A percentile compares a stretch with the other conserved stretches of the same genome.
Conservation (phyloP, 192 early-diverging fungal genomes). For the Coemansia sp. region DNA sequence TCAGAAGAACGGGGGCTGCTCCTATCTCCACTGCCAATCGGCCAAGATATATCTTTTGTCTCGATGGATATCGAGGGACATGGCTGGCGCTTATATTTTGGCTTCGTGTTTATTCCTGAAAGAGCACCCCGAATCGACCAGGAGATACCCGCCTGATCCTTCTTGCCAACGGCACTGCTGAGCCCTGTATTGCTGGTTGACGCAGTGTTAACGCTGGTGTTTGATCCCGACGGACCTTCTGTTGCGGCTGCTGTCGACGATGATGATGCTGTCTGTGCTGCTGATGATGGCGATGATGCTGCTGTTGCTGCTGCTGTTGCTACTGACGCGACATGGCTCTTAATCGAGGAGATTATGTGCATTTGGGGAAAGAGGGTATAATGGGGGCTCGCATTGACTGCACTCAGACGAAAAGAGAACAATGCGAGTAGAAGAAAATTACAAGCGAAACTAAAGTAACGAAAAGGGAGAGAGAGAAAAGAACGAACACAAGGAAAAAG, state of each 20-base stretch:
- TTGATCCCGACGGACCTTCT: conserved; percentile 3
- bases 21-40: conserved; percentile 39
- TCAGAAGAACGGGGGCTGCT: conserved; percentile 29
- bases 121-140: conserved; percentile 16
- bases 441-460: neutral
- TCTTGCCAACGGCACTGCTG: neutral
- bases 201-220: conserved; percentile 2
- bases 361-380: conserved; percentile 4
- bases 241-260: neutral
- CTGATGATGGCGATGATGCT: conserved; percentile 3
- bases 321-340: conserved; percentile 29
- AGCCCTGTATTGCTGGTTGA: neutral
- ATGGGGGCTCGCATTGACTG: conserved; percentile 6
- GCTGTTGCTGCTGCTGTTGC: conserved; percentile 12
- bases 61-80: conserved; percentile 43
- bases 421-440: neutral
- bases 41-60: conserved; percentile 50
- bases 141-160: neutral
- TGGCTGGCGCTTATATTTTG: conserved; percentile 28
- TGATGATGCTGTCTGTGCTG: conserved; percentile 8
- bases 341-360: conserved; percentile 33
- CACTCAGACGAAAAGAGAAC: neutral
- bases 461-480: conserved; percentile 6
- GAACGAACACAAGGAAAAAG: neutral
- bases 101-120: conserved; percentile 9